Evolutionary conservation across 306 rosid genomes (phyloP), one percentile per base, ranked within the genome.

Genomic region (Mimosa pudica): DNA sequence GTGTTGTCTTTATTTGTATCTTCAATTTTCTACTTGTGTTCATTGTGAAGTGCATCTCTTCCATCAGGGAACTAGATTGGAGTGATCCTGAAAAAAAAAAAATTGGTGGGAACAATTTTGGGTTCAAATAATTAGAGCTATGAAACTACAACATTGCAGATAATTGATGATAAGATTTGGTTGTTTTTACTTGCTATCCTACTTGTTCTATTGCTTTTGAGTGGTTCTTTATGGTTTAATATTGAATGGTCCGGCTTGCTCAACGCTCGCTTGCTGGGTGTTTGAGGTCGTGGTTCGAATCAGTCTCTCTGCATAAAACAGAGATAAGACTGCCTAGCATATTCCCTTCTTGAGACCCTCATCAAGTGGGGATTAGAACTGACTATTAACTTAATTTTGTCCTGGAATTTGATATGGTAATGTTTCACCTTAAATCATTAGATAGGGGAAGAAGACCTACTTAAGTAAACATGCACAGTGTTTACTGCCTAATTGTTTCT

Each of bases 191-290:
- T 2, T 38, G 4, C 42, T 47, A 69, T 35, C 78, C 16, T 17
- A 14, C 2, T 18, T 73, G 76, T 46, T 18, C 41, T 57, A 18
- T 44, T 72, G 82, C 46, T 58, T 48, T 18, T 77, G 10, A 17
- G 14, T 66, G 60, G 24, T 55, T 72, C 17, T 36, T 45, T 66
- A 17, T 16, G 46, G 12, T 35, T 52, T 52, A 4, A 52, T 24
- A 24, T 24, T 24, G 30, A 24, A 24, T 24, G 30, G 30, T 24
- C 30, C 30, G 30, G 30, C 30, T 24, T 24, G 30, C 30, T 24
- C 30, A n/a, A n/a, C n/a, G n/a, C n/a, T n/a, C n/a, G n/a, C n/a
- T n/a, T n/a, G n/a, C n/a, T n/a, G n/a, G n/a, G n/a, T n/a, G n/a
- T n/a, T n/a, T 24, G 30, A 24, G 1, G 30, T 24, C 30, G 30